A percentile compares a stretch with the other conserved stretches of the same genome.
Conservation (phyloP, 2,329 filamentous ascomycete species). For the Cladosporium phlei region DNA sequence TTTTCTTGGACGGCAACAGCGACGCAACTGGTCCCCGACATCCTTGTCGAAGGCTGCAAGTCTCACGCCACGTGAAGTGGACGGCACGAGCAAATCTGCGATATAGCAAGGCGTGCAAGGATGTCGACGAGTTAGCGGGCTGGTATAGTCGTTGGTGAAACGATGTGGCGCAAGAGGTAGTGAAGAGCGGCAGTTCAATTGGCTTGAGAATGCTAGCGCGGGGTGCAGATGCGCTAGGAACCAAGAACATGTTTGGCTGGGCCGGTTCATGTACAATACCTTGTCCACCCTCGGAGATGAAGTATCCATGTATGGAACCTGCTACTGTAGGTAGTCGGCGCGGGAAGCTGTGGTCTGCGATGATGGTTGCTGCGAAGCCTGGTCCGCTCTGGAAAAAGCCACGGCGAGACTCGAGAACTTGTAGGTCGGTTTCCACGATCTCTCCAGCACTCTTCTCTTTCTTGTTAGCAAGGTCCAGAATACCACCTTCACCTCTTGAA, state of each 20-base stretch:
- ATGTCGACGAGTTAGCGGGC: neutral
- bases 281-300: constrained; percentile 12
- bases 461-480: neutral
- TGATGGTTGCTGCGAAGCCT: neutral
- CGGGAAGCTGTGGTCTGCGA: neutral
- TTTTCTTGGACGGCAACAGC: no score
- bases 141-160: constrained; percentile 13
- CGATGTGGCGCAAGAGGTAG: constrained; percentile 2
- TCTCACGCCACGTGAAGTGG: constrained; percentile 12
- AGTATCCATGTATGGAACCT: constrained; percentile 2
- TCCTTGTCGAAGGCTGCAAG: neutral
- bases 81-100: constrained; percentile 1
- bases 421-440: neutral
- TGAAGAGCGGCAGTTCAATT: constrained; percentile 7
- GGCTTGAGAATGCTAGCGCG: neutral
- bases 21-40: constrained; percentile 2
- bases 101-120: constrained; percentile 1
- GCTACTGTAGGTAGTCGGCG: neutral
- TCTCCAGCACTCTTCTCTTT: neutral
- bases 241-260: constrained; percentile 10
- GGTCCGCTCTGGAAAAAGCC: constrained; percentile 2
- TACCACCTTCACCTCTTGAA: neutral
- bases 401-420: neutral
- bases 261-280: constrained; percentile 3
- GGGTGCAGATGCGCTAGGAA: constrained; percentile 5